Base-by-base conservation (phyloP, 345 rosid species). In the Gossypium herbaceum region DNA sequence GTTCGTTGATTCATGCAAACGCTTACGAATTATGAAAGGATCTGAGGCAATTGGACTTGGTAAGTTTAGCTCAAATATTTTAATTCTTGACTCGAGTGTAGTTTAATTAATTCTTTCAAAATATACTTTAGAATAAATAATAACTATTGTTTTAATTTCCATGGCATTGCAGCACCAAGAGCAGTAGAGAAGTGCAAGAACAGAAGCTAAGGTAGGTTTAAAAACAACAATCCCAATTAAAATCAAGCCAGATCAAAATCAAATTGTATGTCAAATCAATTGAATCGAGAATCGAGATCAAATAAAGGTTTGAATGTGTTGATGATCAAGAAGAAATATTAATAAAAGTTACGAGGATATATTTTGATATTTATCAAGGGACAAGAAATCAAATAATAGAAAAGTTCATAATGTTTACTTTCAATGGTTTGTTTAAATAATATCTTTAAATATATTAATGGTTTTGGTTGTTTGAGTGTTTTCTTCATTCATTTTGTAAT, bases 1-100 rank as follows among this genome's bases (percentile, higher is more conserved):
- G 93, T 90, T 90, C 75, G 94, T 90, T 9, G 84, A 90, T 72
- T 88, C 91, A 20, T 91, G 94, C 92, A 91, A 90, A 73, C 91
- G 94, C 16, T 60, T 89, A 59, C 63, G 91, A 72, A 88, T 91
- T 68, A 91, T 88, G 94, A 89, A 91, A 73, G 97, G 94, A 73
- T 87, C 94, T 3, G 94, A 91, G 69, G 92, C 97, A 43, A 91
- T 88, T n/a, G 97, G 97, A 74, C 94, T 91, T 65, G 97, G 97
- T 91, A 9, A 20, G 64, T 59, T 2, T 2, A 47, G 3, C 11
- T 47, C 3, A 12, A 47, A 0, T 47, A 2, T 47, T 12, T 47
- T 47, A 47, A 47, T 47, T 11, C 15, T 9, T 1, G 13, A 47
- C 15, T 47, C 4, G 13, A 47, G 15, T 2, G 41, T 34, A 34